Base-by-base conservation (phyloP, 768 basidiomycete species). In the Cystofilobasidium bisporidii region DNA sequence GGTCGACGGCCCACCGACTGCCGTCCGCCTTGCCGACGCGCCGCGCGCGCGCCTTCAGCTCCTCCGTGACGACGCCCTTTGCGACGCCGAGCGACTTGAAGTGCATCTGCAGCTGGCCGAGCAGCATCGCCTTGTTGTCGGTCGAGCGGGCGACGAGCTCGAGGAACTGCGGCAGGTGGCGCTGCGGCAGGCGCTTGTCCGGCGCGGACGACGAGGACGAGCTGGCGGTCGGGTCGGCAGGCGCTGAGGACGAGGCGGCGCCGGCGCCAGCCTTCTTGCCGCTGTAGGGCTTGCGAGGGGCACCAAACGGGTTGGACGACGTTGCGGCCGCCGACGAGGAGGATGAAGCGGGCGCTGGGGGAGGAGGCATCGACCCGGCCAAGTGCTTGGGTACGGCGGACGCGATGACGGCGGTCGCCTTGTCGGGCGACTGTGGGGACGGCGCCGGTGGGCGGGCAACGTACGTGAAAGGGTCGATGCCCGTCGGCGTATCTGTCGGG, bases 51-150 rank as follows among this genome's bases (percentile, higher is more conserved):
- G 90, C 88, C 56, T 83, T 81, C 43, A 92, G 80, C 75, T 91
- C 91, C 3, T 84, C 85, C 76, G 89, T 88, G 55, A 92, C 85
- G 5, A 87, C 84, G 60, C 85, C 87, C 81, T 91, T 91, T 65
- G n/a, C 53, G 24, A 59, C 26, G 8, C 85, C 86, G 71, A 86
- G 79, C n/a, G 75, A 76, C 38, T 83, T 83, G 47, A 91, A 79
- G 32, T 86, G 86, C 70, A 86, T 83, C 72, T 85, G 83, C 71
- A 91, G 81, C 11, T 83, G 81, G 68, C 91, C 89, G 33, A 92
- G 82, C 64, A 84, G 65, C 0, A 64, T 45, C 28, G n/a, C n/a
- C n/a, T n/a, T 71, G 81, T 11, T 80, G 81, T 30, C 89, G 79
- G 80, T 89, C 11, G 82, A 79, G 0, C 86, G 84, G 62, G 84